Evolutionary conservation across 139 green algal genomes (phyloP), one percentile per base, ranked within the genome.

Genomic region (Micromonas pusilla): DNA sequence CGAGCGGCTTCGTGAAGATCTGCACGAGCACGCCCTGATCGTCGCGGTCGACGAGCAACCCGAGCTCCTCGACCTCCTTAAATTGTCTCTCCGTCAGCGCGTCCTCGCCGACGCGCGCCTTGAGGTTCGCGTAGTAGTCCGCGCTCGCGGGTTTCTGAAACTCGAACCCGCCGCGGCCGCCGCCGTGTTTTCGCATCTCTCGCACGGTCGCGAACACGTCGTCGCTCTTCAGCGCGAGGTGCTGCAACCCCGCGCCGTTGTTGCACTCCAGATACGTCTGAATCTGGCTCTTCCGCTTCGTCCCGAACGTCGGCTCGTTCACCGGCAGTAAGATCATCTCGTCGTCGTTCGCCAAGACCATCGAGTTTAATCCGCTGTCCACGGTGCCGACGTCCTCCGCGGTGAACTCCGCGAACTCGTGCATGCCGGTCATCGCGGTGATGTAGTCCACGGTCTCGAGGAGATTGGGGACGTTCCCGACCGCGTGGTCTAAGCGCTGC

Each of bases 241-340:
- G 95, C 87, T 99, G 95, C 82, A 99, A 72, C 9, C 95, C 95
- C 3, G 94, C 76, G 0, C 95, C 95, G 75, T 96, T 89, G 78
- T 99, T 99, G 80, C 98, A 93, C 86, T 99, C 95, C 38, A 99
- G 81, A 76, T 92, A 99, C 0, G 94, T 99, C 85, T 98, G 92
- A 64, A 92, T 88, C 81, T 92, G 87, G 70, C 37, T 91, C 83
- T 94, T 93, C 45, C 93, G 84, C 39, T 83, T 84, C 1, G 94
- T 98, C 60, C 93, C 92, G 83, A 92, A 93, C 0, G 93, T 97
- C 20, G 95, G 95, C 84, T 99, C 94, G 75, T 98, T 99, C 5
- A 99, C 76, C 0, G 95, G 95, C 75, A 98, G 71, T 73, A 99
- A 77, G 65, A 99, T 93, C 76, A 88, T 90, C 84, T 98, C 94